phyloP scores from a whole-genome alignment of 176 grass and related monocot genomes.

The Oryza rufipogon region DNA sequence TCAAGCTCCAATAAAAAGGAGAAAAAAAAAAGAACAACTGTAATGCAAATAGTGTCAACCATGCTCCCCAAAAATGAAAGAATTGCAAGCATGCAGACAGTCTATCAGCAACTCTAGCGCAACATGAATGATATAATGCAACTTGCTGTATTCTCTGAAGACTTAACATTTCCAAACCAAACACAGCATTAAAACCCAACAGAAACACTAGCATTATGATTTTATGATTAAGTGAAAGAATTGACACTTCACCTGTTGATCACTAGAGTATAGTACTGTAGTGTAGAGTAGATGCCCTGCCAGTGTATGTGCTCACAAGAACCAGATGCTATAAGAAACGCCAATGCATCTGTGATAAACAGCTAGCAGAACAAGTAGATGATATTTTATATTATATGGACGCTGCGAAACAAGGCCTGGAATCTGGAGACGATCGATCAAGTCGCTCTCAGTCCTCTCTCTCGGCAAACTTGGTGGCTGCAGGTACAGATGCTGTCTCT shows the following conservation, averaged over 20 bases:
- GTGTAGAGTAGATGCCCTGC: not conserved
- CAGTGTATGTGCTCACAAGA: not conserved
- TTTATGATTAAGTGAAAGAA: not conserved
- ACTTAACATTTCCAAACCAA: not conserved
- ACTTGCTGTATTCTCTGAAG: not conserved
- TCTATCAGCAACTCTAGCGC: conserved; percentile 5
- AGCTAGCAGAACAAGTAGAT: not conserved
- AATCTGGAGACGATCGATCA: no score
- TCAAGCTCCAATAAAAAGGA: conserved; percentile 9
- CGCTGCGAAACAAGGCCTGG: not conserved
- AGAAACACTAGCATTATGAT: not conserved
- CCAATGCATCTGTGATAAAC: not conserved
- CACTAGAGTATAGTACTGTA: no score
- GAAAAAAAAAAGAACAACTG: not conserved
- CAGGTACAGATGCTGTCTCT: conserved; percentile 2
- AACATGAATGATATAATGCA: not conserved
- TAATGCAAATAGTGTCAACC: not conserved
- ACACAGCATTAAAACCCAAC: not conserved
- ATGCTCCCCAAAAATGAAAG: not conserved
- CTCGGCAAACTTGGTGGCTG: not conserved
- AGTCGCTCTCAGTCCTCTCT: not conserved
- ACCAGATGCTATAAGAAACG: not conserved
- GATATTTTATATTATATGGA: conserved; percentile 13
- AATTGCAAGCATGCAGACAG: not conserved
- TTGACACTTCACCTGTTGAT: not conserved